These are phyloP conservation scores for Allium sativum DNA, from an alignment of 106 monocot species.

Conservation along the genomic window DNA sequence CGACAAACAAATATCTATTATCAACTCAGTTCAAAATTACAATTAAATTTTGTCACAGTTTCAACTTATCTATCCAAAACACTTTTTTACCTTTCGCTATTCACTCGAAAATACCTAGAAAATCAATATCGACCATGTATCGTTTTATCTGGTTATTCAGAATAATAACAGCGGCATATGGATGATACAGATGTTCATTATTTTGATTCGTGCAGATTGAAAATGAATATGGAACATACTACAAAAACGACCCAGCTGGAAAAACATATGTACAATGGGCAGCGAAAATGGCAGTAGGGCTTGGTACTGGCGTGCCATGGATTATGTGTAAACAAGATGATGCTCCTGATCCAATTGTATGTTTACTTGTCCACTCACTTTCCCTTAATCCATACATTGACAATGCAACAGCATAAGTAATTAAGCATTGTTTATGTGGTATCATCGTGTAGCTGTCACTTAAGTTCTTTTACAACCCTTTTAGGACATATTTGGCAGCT, in stretches of 20 bases:
- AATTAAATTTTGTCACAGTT: too few species aligned
- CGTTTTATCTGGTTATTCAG: too few species aligned
- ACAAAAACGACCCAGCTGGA: constrained; percentile 47
- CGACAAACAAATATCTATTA: too few species aligned
- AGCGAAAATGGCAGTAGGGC: constrained; percentile 72
- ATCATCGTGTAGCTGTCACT: neutral
- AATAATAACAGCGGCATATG: too few species aligned
- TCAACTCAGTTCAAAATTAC: too few species aligned
- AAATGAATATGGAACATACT: constrained; percentile 74
- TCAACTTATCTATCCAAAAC: too few species aligned
- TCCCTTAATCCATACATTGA: neutral
- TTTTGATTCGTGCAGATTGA: constrained; percentile 39
- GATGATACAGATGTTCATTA: too few species aligned
- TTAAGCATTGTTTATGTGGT: neutral
- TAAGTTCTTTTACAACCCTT: neutral
- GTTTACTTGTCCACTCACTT: neutral
- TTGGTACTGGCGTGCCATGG: constrained; percentile 84
- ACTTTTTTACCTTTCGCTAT: too few species aligned
- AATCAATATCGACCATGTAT: too few species aligned
- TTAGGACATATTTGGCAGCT: neutral
- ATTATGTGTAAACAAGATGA: constrained; percentile 97
- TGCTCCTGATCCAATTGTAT: constrained; percentile 92
- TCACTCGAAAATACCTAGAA: too few species aligned
- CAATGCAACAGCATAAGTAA: neutral
- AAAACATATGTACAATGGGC: constrained; percentile 72